A percentile compares a stretch with the other conserved stretches of the same genome.
These are phyloP conservation scores for Nakazawaea molendinolei DNA, from an alignment of 805 yeast species.

Conservation along the genomic window DNA sequence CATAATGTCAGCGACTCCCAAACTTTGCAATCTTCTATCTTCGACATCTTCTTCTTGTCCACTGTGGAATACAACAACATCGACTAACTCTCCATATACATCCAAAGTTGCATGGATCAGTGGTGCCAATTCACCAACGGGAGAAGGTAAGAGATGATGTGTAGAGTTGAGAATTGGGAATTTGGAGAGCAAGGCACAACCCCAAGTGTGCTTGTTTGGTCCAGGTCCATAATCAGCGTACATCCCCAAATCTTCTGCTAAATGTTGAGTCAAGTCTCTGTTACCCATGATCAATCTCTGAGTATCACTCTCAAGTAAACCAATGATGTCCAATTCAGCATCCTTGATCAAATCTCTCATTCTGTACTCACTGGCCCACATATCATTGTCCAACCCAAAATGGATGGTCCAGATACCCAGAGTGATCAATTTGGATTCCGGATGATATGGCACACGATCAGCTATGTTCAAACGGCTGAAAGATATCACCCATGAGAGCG, in stretches of 20 bases:
- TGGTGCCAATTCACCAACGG: conserved; percentile 97
- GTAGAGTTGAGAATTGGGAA: conserved; percentile 89
- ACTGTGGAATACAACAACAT: conserved; percentile 93
- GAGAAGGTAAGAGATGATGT: conserved; percentile 90
- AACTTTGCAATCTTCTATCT: conserved; percentile 83
- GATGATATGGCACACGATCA: conserved; percentile 63
- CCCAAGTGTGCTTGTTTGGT: conserved; percentile 98
- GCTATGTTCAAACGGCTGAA: conserved; percentile 50
- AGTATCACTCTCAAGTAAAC: conserved; percentile 87
- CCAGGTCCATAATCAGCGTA: conserved; percentile 98
- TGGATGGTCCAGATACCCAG: conserved; percentile 99
- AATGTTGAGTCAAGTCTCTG: conserved; percentile 83
- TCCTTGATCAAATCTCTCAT: conserved; percentile 81
- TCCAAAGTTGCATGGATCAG: conserved; percentile 95
- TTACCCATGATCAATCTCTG: conserved; percentile 93
- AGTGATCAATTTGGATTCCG: conserved; percentile 67
- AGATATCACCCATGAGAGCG: conserved; percentile 32
- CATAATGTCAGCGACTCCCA: conserved; percentile 73
- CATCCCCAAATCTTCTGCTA: conserved; percentile 91
- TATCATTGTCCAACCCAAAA: conserved; percentile 93
- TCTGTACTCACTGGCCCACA: conserved; percentile 94
- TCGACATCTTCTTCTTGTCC: conserved; percentile 98
- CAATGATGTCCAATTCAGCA: conserved; percentile 86
- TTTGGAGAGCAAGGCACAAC: conserved; percentile 84
- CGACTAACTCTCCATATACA: conserved; percentile 80